Conservation (phyloP, 805 yeast genomes). For the Kodamaea nitidulidarum region DNA sequence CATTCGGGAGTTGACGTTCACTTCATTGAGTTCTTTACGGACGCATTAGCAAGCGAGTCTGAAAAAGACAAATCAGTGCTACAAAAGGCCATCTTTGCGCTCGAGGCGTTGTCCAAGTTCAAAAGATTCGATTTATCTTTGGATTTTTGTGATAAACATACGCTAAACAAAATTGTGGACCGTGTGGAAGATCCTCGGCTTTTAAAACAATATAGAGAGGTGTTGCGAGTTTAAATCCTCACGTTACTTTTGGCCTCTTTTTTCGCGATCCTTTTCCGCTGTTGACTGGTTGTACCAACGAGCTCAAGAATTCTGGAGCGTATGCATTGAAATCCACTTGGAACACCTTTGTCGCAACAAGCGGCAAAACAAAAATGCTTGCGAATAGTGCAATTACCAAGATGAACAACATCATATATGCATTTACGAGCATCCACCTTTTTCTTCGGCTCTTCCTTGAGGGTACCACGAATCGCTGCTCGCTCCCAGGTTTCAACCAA, state of each 20-base stretch:
- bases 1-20: slow-evolving; percentile 48
- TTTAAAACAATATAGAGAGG: slow-evolving; percentile 1
- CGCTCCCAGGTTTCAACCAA: slow-evolving; percentile 61
- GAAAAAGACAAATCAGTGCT: slow-evolving; percentile 14
- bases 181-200: slow-evolving; percentile 1
- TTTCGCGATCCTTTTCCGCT: slow-evolving; percentile 34
- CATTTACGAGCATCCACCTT: slow-evolving; percentile 30
- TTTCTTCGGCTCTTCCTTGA: slow-evolving; percentile 41
- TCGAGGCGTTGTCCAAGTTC: slow-evolving; percentile 26
- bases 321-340: slow-evolving; percentile 37
- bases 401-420: slow-evolving; percentile 35
- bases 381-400: slow-evolving; percentile 23
- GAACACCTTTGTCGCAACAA: slow-evolving; percentile 28
- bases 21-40: slow-evolving; percentile 44
- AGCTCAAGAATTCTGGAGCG: slow-evolving; percentile 35
- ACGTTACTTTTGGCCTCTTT: not conserved
- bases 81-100: slow-evolving; percentile 15
- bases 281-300: slow-evolving; percentile 43
- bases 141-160: slow-evolving; percentile 24
- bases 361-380: slow-evolving; percentile 37
- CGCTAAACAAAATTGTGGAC: not conserved
- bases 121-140: slow-evolving; percentile 36
- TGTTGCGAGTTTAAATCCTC: not conserved
- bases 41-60: slow-evolving; percentile 31
- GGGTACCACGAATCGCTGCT: slow-evolving; percentile 44